Evolutionary conservation across 192 early-diverging fungal species (phyloP), one percentile per base, ranked within the genome.

Genomic region (Coemansia umbellata): DNA sequence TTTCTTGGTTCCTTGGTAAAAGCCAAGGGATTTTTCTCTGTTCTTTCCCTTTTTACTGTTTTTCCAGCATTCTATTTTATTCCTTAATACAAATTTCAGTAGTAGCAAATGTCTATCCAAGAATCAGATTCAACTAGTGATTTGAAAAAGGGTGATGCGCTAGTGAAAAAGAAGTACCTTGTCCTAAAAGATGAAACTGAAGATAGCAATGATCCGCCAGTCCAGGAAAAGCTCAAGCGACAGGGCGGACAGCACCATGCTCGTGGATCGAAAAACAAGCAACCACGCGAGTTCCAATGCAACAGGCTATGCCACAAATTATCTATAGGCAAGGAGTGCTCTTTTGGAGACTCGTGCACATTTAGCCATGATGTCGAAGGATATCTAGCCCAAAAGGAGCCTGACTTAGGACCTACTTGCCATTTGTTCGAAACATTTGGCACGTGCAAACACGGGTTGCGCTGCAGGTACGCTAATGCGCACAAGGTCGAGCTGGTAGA

Each of bases 361-460:
- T 88, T 77, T 37, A 84, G 76, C 37, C 95, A 98, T 75, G 91
- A 97, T 57, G 50, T 92, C 2, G 65, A 69, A 5, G 78, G 57
- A 14, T 98, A 88, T 49, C 37, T 97, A 31, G 77, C 65, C 0
- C 35, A 63, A n/a, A 96, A 93, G 53, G 82, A 63, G 8, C 66
- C 80, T 7, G 93, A 98, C 65, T 44, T 98, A 5, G 91, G 87
- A 0, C 54, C 68, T 5, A 49, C 37, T 6, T 98, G 95, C 60
- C 76, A 78, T 6, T 61, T 83, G 11, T 90, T 87, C 67, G 84
- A 87, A 2, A 33, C 66, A 7, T 90, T 75, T 69, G 94, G 94
- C 26, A 82, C 78, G 49, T 85, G 86, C 37, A 63, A 39, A 8
- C 83, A 76, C 56, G 88, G 86, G 22, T 71, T 86, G 35, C 81